These are phyloP conservation scores for Rhynchosporium secalis DNA, from an alignment of 2,329 filamentous ascomycete species.

Conservation along the genomic window DNA sequence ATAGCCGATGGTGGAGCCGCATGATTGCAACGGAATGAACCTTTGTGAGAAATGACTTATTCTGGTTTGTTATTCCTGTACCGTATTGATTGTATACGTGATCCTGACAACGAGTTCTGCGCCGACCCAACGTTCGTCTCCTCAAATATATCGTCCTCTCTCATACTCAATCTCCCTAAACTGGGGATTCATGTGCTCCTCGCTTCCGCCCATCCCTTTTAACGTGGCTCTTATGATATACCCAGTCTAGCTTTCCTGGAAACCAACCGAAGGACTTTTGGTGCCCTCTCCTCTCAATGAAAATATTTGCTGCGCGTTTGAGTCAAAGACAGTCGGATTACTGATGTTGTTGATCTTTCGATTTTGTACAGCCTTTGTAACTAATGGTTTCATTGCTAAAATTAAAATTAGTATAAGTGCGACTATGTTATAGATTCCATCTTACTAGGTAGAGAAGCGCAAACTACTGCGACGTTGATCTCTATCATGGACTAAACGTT, in stretches of 20 bases:
- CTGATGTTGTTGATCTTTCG: slow-evolving; percentile 6
- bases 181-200: slow-evolving; percentile 19
- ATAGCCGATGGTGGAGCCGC: too few relatives aligned
- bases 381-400: slow-evolving; percentile 25
- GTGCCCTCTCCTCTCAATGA: slow-evolving; percentile 15
- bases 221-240: slow-evolving; percentile 10
- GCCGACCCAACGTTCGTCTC: slow-evolving; percentile 16
- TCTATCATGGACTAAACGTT: slow-evolving; percentile 40
- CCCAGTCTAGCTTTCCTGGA: slow-evolving; percentile 8
- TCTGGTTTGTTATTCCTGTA: too few relatives aligned
- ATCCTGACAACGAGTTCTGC: neutral
- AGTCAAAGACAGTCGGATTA: slow-evolving; percentile 7
- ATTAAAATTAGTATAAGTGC: neutral
- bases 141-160: slow-evolving; percentile 20
- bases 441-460: slow-evolving; percentile 34
- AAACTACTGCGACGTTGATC: slow-evolving; percentile 39
- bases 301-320: slow-evolving; percentile 20
- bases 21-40: too few relatives aligned
- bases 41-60: too few relatives aligned
- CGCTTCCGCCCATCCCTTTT: slow-evolving; percentile 15
- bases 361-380: slow-evolving; percentile 19
- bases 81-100: neutral
- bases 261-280: slow-evolving; percentile 3
- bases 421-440: neutral
- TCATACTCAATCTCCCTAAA: slow-evolving; percentile 18